A percentile compares a stretch with the other conserved stretches of the same genome.
Evolutionary conservation across 2,329 filamentous ascomycete genomes (phyloP).

Genomic region (Zymoseptoria ardabiliae): DNA sequence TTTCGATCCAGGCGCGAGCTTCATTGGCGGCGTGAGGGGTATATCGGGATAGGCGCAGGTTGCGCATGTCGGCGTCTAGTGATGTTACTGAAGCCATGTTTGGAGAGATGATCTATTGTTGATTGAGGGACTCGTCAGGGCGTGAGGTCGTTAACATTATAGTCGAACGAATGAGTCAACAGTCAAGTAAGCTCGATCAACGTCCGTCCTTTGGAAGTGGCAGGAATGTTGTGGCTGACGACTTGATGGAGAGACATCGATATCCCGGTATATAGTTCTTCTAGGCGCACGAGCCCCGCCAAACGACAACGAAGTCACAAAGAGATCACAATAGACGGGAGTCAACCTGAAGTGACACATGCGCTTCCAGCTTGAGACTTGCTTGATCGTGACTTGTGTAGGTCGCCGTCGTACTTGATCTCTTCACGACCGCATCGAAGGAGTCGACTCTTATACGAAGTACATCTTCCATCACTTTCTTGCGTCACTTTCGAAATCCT

Average conservation of each 20-base stretch:
- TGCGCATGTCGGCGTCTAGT: conserved; percentile 91
- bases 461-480: background rate
- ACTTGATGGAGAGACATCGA: no score
- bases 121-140: background rate
- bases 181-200: background rate
- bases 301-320: no score
- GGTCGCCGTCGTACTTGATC: background rate
- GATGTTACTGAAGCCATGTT: conserved; percentile 88
- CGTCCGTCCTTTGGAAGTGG: background rate
- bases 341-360: background rate
- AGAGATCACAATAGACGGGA: no score
- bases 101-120: background rate
- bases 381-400: background rate
- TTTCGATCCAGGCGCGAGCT: conserved; percentile 77
- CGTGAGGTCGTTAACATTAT: background rate
- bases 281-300: no score
- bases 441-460: background rate
- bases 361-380: background rate
- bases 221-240: background rate
- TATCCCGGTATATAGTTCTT: no score
- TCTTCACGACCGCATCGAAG: background rate
- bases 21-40: conserved; percentile 86
- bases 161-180: background rate
- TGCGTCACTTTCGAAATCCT: conserved; percentile 3
- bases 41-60: conserved; percentile 84